phyloP scores from a whole-genome alignment of 2,329 filamentous ascomycete genomes.

The Ophiosphaerella narmari region DNA sequence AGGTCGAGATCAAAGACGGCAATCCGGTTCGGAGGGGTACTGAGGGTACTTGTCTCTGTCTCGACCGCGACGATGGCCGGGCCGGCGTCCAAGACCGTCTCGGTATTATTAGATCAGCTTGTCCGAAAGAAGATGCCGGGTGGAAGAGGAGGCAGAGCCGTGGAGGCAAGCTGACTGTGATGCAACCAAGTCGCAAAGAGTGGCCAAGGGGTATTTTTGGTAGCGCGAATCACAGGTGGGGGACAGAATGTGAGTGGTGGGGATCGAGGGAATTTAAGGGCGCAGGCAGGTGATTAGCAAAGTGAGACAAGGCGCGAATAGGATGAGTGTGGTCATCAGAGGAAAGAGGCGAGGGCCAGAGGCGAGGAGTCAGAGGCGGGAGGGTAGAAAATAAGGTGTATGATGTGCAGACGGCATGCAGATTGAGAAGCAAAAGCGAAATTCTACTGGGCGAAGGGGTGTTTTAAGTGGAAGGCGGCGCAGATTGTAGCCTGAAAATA shows the following conservation, averaged over 20 bases:
- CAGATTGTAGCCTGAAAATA: constrained; percentile 41
- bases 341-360: constrained; percentile 18
- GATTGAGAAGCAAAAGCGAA: constrained; percentile 23
- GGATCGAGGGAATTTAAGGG: constrained; percentile 16
- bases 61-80: constrained; percentile 15
- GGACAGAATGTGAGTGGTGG: constrained; percentile 2
- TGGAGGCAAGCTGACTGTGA: background rate
- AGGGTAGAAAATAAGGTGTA: constrained; percentile 21
- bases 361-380: constrained; percentile 28
- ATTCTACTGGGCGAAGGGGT: constrained; percentile 26
- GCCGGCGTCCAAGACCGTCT: constrained; percentile 15
- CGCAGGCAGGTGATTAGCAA: constrained; percentile 29
- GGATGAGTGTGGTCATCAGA: constrained; percentile 17
- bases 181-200: background rate
- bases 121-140: constrained; percentile 24
- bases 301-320: constrained; percentile 33
- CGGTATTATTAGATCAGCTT: constrained; percentile 16
- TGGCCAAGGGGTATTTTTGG: background rate
- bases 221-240: too few species aligned
- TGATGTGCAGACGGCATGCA: constrained; percentile 32
- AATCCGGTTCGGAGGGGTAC: background rate
- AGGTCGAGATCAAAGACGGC: background rate
- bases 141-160: constrained; percentile 24
- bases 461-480: constrained; percentile 34
- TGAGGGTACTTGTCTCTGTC: constrained; percentile 6